Evolutionary conservation across 2,329 filamentous ascomycete species (phyloP).

Genomic region (Akanthomyces uredinophilus): DNA sequence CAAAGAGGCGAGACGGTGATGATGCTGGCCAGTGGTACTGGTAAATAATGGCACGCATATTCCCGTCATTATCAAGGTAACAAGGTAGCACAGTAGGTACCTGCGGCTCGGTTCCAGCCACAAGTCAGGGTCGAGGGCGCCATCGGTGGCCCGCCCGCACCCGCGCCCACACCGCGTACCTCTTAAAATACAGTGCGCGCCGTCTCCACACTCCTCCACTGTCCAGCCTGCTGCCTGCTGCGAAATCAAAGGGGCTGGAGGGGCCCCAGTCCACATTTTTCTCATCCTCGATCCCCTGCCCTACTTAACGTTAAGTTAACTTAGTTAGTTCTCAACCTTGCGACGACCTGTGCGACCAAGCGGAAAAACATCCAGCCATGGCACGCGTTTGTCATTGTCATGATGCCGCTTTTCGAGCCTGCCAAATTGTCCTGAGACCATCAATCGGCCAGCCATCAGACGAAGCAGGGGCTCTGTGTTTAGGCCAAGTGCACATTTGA

Average conservation of each 20-base stretch:
- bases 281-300: not conserved
- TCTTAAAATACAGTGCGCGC: not conserved
- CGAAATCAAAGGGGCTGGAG: slow-evolving; percentile 13
- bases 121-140: not conserved
- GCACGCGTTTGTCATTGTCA: not conserved
- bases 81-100: too few species aligned
- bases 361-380: not conserved
- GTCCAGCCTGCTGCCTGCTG: not conserved
- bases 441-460: not conserved
- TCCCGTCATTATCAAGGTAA: not conserved
- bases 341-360: not conserved
- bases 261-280: slow-evolving; percentile 7
- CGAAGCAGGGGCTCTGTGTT: not conserved
- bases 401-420: too few species aligned
- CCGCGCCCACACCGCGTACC: not conserved
- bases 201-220: not conserved
- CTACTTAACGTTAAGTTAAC: too few species aligned
- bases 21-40: not conserved
- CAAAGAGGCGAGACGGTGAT: not conserved
- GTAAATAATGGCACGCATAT: too few species aligned
- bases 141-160: not conserved
- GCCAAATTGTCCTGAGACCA: too few species aligned
- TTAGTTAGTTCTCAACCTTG: too few species aligned
- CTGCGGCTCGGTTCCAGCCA: not conserved
- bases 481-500: not conserved